Base-by-base conservation (phyloP, 305 asterid genomes). In the Caryopteris hybrid region DNA sequence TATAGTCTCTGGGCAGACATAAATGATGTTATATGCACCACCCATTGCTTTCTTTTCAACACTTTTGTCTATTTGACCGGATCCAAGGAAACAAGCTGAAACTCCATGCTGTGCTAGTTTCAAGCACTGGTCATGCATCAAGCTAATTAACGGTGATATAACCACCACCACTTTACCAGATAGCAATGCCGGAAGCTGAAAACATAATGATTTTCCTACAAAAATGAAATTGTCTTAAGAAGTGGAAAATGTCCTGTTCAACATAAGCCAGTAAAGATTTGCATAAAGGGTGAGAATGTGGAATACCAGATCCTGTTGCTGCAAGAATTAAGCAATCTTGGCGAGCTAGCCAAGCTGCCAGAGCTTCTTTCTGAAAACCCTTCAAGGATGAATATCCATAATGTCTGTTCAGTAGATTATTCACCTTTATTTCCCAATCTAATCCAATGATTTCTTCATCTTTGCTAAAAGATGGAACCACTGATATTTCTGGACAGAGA, bases 61-160 rank as follows among this genome's bases (percentile, higher is more conserved):
- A 74, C 79, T 85, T 83, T 45, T 78, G 74, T 89, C 92, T 65
- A 73, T 65, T 77, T 83, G 94, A 72, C 92, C 87, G 78, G 96
- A 89, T 78, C 94, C 92, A 59, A 89, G 90, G 74, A 86, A 89
- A 86, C 88, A 89, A 70, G 94, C 91, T n/a, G 91, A 80, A 63
- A 89, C 68, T 23, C 91, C 92, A 71, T 83, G 87, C 48, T 81
- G 78, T 48, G 72, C 88, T 36, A 89, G 85, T 78, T 81, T 89
- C 84, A 89, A 78, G 75, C 96, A 89, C 67, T 86, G 96, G 74
- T 86, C 96, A 31, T 89, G 92, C 96, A 89, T 89, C 85, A 89
- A 85, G 84, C 96, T 89, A 76, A 89, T 89, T 75, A 89, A 71
- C 45, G 85, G 96, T 23, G 96, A 89, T 74, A 89, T 81, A 66